These are phyloP conservation scores for Nissolia schottii DNA, from an alignment of 306 rosid species.

Conservation along the genomic window DNA sequence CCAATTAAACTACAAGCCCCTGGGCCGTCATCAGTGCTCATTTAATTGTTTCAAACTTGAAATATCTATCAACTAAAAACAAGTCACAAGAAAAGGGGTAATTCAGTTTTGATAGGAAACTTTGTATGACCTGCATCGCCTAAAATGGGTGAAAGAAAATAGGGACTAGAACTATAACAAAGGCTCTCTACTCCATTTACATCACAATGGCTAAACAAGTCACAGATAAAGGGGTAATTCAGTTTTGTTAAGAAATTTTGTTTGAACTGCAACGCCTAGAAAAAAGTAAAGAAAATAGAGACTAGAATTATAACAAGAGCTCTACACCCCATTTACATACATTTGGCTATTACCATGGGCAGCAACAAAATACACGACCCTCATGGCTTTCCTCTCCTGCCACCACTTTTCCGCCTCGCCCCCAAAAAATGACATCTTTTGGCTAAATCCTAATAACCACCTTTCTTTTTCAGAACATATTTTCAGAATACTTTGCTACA, in stretches of 20 bases:
- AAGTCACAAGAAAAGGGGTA: background rate
- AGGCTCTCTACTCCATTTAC: slow-evolving; percentile 35
- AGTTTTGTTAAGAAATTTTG: background rate
- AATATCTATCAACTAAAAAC: background rate
- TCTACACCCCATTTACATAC: slow-evolving; percentile 42
- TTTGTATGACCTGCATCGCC: background rate
- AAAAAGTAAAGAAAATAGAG: background rate
- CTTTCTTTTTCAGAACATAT: background rate
- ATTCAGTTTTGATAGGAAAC: background rate
- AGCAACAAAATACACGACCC: slow-evolving; percentile 40
- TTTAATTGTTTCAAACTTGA: background rate
- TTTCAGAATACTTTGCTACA: slow-evolving; percentile 4
- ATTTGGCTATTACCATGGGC: slow-evolving; percentile 23
- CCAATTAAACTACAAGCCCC: background rate
- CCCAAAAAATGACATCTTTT: slow-evolving; percentile 19
- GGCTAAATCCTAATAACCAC: background rate
- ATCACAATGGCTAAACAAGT: background rate
- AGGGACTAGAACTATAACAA: background rate
- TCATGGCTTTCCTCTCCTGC: background rate
- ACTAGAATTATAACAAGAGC: background rate
- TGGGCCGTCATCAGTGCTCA: background rate
- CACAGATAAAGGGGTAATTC: background rate
- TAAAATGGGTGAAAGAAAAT: background rate
- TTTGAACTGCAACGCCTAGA: background rate
- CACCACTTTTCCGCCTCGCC: background rate